These are phyloP conservation scores for Colletotrichum gloeosporioides DNA, from an alignment of 2,329 filamentous ascomycete species.

Conservation along the genomic window DNA sequence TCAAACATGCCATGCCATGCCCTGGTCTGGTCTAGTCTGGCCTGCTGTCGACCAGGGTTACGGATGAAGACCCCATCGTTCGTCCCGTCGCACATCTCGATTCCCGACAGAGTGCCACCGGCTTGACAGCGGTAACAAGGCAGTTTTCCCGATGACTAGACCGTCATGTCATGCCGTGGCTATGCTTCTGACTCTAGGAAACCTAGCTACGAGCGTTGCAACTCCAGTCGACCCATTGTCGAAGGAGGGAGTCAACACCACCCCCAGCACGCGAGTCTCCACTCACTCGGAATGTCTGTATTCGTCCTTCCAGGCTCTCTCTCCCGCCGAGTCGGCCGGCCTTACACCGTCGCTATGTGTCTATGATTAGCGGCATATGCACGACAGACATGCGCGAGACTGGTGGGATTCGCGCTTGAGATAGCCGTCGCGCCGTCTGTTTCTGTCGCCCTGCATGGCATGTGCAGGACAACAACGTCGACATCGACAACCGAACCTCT, in stretches of 20 bases:
- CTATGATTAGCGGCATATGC: constrained; percentile 24
- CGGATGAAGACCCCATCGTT: neutral
- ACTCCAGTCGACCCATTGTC: neutral
- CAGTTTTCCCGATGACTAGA: neutral
- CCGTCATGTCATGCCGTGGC: neutral
- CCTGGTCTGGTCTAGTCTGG: neutral
- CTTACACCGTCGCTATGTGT: constrained; percentile 15
- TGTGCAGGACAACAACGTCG: constrained; percentile 8
- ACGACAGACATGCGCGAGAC: constrained; percentile 23
- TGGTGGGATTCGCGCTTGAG: constrained; percentile 19
- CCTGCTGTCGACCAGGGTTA: neutral
- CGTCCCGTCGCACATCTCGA: constrained; percentile 3
- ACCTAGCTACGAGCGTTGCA: neutral
- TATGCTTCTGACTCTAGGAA: neutral
- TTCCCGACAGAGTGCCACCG: neutral
- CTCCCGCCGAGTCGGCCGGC: constrained; percentile 8
- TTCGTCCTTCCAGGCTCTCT: constrained; percentile 7
- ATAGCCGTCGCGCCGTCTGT: constrained; percentile 19
- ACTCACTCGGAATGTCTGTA: constrained; percentile 8
- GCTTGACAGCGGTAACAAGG: neutral
- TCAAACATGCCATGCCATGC: neutral
- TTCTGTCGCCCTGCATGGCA: constrained; percentile 9
- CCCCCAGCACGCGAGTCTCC: neutral
- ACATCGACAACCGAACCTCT: neutral
- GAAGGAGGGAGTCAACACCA: neutral